Evolutionary conservation across 2,329 filamentous ascomycete genomes (phyloP).

Genomic region (Penicillium griseofulvum): DNA sequence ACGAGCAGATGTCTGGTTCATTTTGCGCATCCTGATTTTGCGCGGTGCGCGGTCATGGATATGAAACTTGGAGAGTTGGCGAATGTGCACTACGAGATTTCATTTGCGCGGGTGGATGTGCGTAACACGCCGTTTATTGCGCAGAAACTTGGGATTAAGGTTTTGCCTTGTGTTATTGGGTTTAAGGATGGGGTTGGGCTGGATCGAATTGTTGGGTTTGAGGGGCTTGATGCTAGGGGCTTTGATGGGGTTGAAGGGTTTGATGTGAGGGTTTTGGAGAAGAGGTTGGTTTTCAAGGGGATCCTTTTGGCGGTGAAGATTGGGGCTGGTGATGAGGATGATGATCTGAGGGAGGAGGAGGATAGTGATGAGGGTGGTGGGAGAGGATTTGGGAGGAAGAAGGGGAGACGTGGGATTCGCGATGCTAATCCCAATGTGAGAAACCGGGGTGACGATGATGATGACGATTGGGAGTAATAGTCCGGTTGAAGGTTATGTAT

Average conservation of each 20-base stretch:
- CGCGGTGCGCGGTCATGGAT: slow-evolving; percentile 62
- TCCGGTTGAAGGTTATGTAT: not conserved
- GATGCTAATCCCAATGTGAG: slow-evolving; percentile 29
- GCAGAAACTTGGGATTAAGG: slow-evolving; percentile 46
- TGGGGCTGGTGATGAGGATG: slow-evolving; percentile 17
- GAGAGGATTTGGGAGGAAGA: slow-evolving; percentile 10
- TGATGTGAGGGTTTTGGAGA: slow-evolving; percentile 42
- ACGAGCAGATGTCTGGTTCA: slow-evolving; percentile 59
- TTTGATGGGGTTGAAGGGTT: slow-evolving; percentile 42
- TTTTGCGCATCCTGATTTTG: slow-evolving; percentile 64
- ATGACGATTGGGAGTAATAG: slow-evolving; percentile 49
- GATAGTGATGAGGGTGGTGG: slow-evolving; percentile 25
- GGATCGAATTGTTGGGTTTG: slow-evolving; percentile 49
- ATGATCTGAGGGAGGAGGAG: slow-evolving; percentile 25
- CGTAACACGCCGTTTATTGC: slow-evolving; percentile 48
- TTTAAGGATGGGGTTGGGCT: slow-evolving; percentile 48
- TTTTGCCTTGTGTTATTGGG: slow-evolving; percentile 50
- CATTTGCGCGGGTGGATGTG: slow-evolving; percentile 48
- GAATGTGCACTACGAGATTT: slow-evolving; percentile 39
- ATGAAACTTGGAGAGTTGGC: slow-evolving; percentile 52
- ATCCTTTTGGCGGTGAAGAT: slow-evolving; percentile 40
- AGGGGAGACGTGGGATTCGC: slow-evolving; percentile 27
- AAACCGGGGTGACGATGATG: slow-evolving; percentile 33
- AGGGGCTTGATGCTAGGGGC: slow-evolving; percentile 43
- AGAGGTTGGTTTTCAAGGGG: slow-evolving; percentile 39